These are phyloP conservation scores for Penicillium polonicum DNA, from an alignment of 2,329 filamentous ascomycete species.

Conservation along the genomic window DNA sequence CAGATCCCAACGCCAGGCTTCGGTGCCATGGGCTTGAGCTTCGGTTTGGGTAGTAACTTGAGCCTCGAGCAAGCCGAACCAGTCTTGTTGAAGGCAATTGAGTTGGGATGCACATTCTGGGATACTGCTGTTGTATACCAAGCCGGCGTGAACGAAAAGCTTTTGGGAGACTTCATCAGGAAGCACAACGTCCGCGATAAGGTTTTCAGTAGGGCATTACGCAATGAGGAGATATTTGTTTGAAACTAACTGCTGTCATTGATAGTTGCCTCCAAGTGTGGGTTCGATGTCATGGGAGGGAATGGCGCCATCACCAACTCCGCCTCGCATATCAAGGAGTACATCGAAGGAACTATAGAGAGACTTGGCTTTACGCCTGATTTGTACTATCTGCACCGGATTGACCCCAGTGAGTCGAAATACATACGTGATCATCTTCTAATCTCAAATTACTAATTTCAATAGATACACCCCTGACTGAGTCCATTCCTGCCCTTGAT, in stretches of 20 bases:
- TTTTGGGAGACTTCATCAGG: too few species aligned
- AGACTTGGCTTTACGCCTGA: constrained; percentile 50
- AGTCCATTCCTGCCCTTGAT: constrained; percentile 50
- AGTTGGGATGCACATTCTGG: too few species aligned
- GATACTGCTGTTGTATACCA: too few species aligned
- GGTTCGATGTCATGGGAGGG: constrained; percentile 41
- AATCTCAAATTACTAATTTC: neutral
- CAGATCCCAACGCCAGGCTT: too few species aligned
- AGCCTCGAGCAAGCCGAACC: too few species aligned
- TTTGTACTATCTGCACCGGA: constrained; percentile 31
- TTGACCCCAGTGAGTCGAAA: constrained; percentile 41
- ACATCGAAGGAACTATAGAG: constrained; percentile 53
- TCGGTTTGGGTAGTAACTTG: too few species aligned
- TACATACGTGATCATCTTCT: too few species aligned
- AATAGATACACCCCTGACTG: constrained; percentile 46
- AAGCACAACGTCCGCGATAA: too few species aligned
- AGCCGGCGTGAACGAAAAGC: too few species aligned
- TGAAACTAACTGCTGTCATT: neutral
- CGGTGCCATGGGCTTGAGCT: too few species aligned
- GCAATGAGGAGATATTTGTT: neutral
- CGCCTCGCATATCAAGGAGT: constrained; percentile 47
- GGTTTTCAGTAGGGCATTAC: too few species aligned
- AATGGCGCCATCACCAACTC: constrained; percentile 45
- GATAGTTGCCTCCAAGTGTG: constrained; percentile 52
- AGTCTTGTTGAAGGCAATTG: too few species aligned